Conservation (phyloP, 805 yeast genomes). For the Ogataea saltuana region DNA sequence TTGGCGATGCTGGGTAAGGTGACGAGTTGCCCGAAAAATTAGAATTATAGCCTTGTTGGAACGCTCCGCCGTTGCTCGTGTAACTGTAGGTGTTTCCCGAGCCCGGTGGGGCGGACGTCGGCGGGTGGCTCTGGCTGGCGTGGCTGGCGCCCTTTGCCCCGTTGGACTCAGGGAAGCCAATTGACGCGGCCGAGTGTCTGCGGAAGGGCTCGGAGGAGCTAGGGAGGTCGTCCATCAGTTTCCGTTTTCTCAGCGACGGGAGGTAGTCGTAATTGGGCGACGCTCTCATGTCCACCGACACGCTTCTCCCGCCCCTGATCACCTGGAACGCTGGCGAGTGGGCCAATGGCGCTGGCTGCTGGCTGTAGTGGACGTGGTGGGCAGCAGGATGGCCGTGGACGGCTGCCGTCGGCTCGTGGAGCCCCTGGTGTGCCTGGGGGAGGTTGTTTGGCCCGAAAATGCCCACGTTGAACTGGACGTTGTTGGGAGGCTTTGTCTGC, state of each 20-base stretch:
- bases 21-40: conserved; percentile 21
- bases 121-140: conserved; percentile 1
- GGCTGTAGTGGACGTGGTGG: conserved; percentile 7
- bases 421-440: conserved; percentile 1
- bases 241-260: conserved; percentile 30
- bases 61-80: background rate
- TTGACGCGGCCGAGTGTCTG: conserved; percentile 37
- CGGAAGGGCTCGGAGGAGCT: conserved; percentile 24
- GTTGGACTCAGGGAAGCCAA: conserved; percentile 7
- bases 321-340: conserved; percentile 21
- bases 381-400: conserved; percentile 13
- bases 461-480: conserved; percentile 23
- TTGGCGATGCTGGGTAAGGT: conserved; percentile 32
- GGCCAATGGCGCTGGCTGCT: conserved; percentile 5
- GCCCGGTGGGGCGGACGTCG: conserved; percentile 3
- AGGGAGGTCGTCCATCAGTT: conserved; percentile 27
- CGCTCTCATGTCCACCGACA: conserved; percentile 26
- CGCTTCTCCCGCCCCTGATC: conserved; percentile 23
- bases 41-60: conserved; percentile 4
- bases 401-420: conserved; percentile 11
- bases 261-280: conserved; percentile 17
- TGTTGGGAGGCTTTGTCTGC: conserved; percentile 15
- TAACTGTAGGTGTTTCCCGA: conserved; percentile 8
- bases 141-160: too few relatives aligned
- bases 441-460: conserved; percentile 15